Conservation (phyloP, 352 stramenopile genomes). For the Poterioochromonas sp. region DNA sequence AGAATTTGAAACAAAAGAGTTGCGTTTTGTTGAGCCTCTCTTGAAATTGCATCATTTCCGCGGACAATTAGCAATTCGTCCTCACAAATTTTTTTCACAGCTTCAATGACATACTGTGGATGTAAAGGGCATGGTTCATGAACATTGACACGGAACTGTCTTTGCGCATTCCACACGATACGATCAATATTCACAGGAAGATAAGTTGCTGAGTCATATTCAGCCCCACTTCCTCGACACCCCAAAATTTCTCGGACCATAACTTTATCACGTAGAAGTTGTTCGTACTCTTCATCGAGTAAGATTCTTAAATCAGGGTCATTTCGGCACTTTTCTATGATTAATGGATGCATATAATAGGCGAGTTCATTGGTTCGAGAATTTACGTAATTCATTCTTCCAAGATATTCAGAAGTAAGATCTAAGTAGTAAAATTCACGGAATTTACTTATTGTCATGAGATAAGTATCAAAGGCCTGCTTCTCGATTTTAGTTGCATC, state of each 20-base stretch:
- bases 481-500: constrained; percentile 99
- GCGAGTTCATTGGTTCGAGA: neutral
- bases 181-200: constrained; percentile 84
- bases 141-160: constrained; percentile 81
- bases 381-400: neutral
- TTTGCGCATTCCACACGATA: constrained; percentile 91
- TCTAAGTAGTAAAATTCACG: constrained; percentile 20
- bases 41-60: constrained; percentile 81
- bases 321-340: constrained; percentile 68
- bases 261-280: constrained; percentile 83
- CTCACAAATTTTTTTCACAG: constrained; percentile 81
- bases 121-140: constrained; percentile 81
- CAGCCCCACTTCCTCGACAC: constrained; percentile 82
- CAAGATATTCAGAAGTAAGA: neutral
- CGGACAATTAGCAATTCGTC: constrained; percentile 86
- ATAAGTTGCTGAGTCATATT: constrained; percentile 71
- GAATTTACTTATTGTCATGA: constrained; percentile 79
- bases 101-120: constrained; percentile 61
- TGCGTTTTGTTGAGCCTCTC: constrained; percentile 93
- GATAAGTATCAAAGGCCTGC: constrained; percentile 74
- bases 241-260: constrained; percentile 85
- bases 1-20: constrained; percentile 89
- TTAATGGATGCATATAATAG: constrained; percentile 17
- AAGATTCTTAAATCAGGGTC: constrained; percentile 83
- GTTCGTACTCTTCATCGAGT: constrained; percentile 81